A percentile compares a stretch with the other conserved stretches of the same genome.
These are phyloP conservation scores for Phytophthora tubulina DNA, from an alignment of 352 stramenopile genomes.

Conservation along the genomic window DNA sequence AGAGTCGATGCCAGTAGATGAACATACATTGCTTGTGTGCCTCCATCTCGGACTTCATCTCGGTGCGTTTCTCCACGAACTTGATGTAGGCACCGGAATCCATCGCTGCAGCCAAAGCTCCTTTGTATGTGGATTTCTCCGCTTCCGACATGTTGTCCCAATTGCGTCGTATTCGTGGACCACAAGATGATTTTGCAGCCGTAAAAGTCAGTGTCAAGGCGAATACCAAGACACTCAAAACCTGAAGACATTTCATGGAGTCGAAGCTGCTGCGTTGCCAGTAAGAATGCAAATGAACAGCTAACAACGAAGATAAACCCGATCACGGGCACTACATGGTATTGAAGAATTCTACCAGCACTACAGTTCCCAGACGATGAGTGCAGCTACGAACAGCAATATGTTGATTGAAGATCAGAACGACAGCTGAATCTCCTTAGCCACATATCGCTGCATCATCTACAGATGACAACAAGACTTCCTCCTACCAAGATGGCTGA, in stretches of 20 bases:
- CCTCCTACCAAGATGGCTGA: neutral
- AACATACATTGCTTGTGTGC: conserved; percentile 76
- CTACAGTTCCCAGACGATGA: conserved; percentile 11
- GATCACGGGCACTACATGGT: neutral
- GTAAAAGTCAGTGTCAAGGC: conserved; percentile 3
- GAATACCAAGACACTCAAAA: conserved; percentile 16
- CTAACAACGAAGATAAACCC: neutral
- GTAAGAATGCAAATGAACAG: conserved; percentile 7
- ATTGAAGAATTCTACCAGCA: neutral
- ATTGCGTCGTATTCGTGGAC: conserved; percentile 49
- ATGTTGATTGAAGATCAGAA: conserved; percentile 20
- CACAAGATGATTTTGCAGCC: conserved; percentile 27
- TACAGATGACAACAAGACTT: conserved; percentile 10
- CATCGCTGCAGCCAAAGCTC: conserved; percentile 54
- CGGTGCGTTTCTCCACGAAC: conserved; percentile 66
- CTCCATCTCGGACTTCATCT: conserved; percentile 54
- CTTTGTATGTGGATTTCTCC: conserved; percentile 57
- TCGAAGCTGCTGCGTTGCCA: neutral
- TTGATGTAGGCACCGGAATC: conserved; percentile 59
- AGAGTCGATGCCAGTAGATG: conserved; percentile 80
- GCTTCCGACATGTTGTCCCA: conserved; percentile 44
- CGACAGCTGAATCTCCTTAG: conserved; percentile 9
- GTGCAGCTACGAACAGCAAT: conserved; percentile 15
- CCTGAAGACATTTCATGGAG: conserved; percentile 25
- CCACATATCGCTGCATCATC: neutral